phyloP scores from a whole-genome alignment of 176 grass and related monocot species.

The Aegilops umbellulata region DNA sequence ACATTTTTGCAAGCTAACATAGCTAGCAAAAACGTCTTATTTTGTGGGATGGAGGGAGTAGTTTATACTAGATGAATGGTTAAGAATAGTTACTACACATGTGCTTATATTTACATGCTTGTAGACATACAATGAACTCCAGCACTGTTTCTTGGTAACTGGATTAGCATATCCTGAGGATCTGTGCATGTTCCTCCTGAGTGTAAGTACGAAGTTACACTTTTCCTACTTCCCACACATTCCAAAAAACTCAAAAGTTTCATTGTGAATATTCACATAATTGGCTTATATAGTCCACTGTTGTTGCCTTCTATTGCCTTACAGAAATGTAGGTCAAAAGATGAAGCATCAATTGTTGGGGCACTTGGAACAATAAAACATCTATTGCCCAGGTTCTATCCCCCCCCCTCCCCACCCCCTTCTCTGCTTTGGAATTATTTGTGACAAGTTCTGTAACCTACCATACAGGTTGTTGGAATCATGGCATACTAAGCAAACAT shows the following conservation, averaged over 20 bases:
- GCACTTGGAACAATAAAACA: conserved; percentile 82
- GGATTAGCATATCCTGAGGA: conserved; percentile 93
- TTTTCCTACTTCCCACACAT: conserved; percentile 14
- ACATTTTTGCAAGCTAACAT: too few relatives aligned
- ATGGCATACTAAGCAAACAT: conserved; percentile 80
- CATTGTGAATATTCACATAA: conserved; percentile 21
- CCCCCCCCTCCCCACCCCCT: neutral
- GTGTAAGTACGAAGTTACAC: conserved; percentile 56
- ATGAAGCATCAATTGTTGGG: conserved; percentile 84
- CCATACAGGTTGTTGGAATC: conserved; percentile 82
- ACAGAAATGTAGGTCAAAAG: conserved; percentile 98
- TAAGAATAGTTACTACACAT: neutral
- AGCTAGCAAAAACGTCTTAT: too few relatives aligned
- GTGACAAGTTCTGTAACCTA: neutral
- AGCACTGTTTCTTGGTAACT: conserved; percentile 94
- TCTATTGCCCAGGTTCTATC: conserved; percentile 76
- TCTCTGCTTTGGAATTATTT: conserved; percentile 4
- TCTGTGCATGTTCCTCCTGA: conserved; percentile 88
- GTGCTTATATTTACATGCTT: conserved; percentile 27
- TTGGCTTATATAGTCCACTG: conserved; percentile 10
- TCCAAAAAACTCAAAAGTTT: neutral
- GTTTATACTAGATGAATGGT: too few relatives aligned
- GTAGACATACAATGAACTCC: conserved; percentile 96
- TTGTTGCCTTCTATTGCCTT: conserved; percentile 23
- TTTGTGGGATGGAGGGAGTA: too few relatives aligned